These are phyloP conservation scores for Bipolaris sorokiniana DNA, from an alignment of 2,329 filamentous ascomycete species.

Conservation along the genomic window DNA sequence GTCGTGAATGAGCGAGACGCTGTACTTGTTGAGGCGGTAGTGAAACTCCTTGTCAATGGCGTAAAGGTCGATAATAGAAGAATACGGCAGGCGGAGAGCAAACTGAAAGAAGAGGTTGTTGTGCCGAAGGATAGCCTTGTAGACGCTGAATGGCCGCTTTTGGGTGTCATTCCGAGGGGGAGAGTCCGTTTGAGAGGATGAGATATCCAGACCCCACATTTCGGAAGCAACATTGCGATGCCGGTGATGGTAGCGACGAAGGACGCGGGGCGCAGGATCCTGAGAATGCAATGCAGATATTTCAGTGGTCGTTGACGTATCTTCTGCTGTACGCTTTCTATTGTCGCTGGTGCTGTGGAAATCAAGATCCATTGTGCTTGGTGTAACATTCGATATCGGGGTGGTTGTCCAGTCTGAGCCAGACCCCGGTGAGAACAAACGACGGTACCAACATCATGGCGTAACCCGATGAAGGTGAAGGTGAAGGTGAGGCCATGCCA, in stretches of 20 bases:
- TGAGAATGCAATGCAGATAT: background rate
- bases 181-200: background rate
- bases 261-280: conserved; percentile 18
- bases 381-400: background rate
- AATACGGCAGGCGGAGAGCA: conserved; percentile 32
- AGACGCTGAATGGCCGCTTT: conserved; percentile 38
- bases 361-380: conserved; percentile 11
- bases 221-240: conserved; percentile 28
- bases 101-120: conserved; percentile 47
- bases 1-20: conserved; percentile 60
- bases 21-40: conserved; percentile 56
- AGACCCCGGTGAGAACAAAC: background rate
- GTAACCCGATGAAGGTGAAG: too few relatives aligned
- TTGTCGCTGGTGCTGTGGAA: conserved; percentile 16
- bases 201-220: conserved; percentile 26
- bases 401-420: background rate
- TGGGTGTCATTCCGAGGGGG: background rate
- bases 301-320: conserved; percentile 1
- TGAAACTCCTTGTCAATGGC: conserved; percentile 51
- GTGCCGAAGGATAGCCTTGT: conserved; percentile 44
- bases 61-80: conserved; percentile 40
- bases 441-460: too few relatives aligned
- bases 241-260: conserved; percentile 32
- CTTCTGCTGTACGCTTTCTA: conserved; percentile 30
- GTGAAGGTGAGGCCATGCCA: background rate